These are phyloP conservation scores for Aspergillus leporis DNA, from an alignment of 495 filamentous ascomycete species.

Conservation along the genomic window DNA sequence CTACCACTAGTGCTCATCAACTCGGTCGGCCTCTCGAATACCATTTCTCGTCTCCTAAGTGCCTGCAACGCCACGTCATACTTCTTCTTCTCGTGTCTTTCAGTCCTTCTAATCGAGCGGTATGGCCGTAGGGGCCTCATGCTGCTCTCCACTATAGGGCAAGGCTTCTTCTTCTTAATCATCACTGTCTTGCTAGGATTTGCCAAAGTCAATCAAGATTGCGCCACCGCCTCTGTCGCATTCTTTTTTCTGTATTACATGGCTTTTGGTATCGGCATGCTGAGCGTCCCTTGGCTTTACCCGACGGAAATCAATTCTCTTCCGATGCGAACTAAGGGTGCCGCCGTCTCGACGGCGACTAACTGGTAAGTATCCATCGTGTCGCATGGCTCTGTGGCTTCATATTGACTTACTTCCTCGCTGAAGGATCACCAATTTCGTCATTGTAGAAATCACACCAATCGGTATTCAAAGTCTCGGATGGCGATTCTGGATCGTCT, in stretches of 20 bases:
- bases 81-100: conserved; percentile 47
- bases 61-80: conserved; percentile 54
- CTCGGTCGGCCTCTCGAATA: conserved; percentile 48
- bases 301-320: conserved; percentile 63
- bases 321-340: conserved; percentile 57
- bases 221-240: conserved; percentile 44
- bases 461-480: conserved; percentile 55
- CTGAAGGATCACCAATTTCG: conserved; percentile 55
- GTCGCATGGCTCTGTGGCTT: not conserved
- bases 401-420: not conserved
- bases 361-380: conserved; percentile 46
- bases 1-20: conserved; percentile 51
- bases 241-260: conserved; percentile 58
- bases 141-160: conserved; percentile 48
- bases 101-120: conserved; percentile 49
- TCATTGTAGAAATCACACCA: conserved; percentile 61
- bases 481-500: conserved; percentile 64
- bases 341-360: conserved; percentile 58
- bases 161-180: conserved; percentile 52
- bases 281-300: conserved; percentile 62
- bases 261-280: conserved; percentile 56
- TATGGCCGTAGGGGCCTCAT: conserved; percentile 54
- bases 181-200: conserved; percentile 56
- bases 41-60: conserved; percentile 48
- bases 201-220: conserved; percentile 33